Percentiles rank a stretch among this genome's conserved stretches.
phyloP scores from a whole-genome alignment of 1,139 yeast genomes.

The Debaryomyces psychrophilus region DNA sequence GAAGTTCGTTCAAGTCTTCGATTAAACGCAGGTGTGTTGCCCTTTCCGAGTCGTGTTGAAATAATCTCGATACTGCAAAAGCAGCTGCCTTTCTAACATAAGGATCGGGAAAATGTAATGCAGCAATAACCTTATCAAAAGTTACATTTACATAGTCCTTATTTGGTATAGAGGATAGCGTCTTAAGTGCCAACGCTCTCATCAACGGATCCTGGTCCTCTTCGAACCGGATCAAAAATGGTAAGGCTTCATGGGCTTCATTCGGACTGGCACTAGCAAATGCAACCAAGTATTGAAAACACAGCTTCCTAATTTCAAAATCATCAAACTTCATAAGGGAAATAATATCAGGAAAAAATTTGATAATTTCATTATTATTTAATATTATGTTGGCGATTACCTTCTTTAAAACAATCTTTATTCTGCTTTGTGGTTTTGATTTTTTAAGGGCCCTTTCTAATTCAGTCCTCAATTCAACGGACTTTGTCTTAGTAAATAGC shows the following conservation, averaged over 20 bases:
- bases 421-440: slow-evolving; percentile 50
- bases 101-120: slow-evolving; percentile 57
- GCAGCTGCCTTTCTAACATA: slow-evolving; percentile 72
- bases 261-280: slow-evolving; percentile 62
- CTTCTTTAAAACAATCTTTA: slow-evolving; percentile 69
- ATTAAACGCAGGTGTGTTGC: slow-evolving; percentile 53
- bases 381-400: slow-evolving; percentile 82
- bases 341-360: slow-evolving; percentile 68
- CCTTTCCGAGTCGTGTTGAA: slow-evolving; percentile 55
- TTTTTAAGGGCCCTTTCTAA: slow-evolving; percentile 57
- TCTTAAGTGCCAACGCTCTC: slow-evolving; percentile 59
- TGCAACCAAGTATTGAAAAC: slow-evolving; percentile 60
- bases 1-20: slow-evolving; percentile 57
- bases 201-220: slow-evolving; percentile 38
- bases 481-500: slow-evolving; percentile 46
- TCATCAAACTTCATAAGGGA: slow-evolving; percentile 65
- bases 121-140: slow-evolving; percentile 26
- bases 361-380: slow-evolving; percentile 76
- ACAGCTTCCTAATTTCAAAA: slow-evolving; percentile 71
- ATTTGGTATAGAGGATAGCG: slow-evolving; percentile 62
- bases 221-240: slow-evolving; percentile 56
- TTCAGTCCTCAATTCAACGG: slow-evolving; percentile 60
- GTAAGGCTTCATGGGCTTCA: slow-evolving; percentile 58
- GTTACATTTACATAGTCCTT: slow-evolving; percentile 50
- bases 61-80: slow-evolving; percentile 68